phyloP scores from a whole-genome alignment of 1,284 basidiomycete genomes.

The Pascua sp. region DNA sequence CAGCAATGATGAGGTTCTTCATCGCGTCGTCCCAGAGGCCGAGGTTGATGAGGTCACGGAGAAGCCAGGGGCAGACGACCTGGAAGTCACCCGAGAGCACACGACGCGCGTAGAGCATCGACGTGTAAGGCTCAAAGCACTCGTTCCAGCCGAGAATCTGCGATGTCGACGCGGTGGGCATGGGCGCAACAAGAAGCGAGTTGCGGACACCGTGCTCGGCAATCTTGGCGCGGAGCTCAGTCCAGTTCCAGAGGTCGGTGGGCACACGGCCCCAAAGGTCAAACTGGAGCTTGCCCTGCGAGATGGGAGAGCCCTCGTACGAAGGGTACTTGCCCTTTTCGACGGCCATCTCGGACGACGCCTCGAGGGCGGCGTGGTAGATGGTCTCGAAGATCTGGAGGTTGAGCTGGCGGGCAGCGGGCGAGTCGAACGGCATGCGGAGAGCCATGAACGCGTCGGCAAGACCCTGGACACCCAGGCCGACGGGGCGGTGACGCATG shows the following conservation, averaged over 20 bases:
- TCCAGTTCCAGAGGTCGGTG: constrained; percentile 94
- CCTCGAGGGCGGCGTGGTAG: constrained; percentile 92
- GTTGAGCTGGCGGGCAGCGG: constrained; percentile 83
- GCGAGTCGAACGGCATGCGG: constrained; percentile 91
- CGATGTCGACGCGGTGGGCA: constrained; percentile 98
- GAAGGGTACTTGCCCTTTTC: constrained; percentile 83
- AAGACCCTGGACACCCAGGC: constrained; percentile 95
- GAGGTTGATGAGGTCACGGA: constrained; percentile 92
- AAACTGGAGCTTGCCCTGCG: constrained; percentile 84
- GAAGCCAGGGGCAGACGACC: constrained; percentile 96
- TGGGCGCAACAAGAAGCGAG: constrained; percentile 90
- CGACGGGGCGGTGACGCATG: constrained; percentile 96
- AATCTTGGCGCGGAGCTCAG: constrained; percentile 80
- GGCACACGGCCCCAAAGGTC: constrained; percentile 95
- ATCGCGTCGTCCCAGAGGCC: constrained; percentile 97
- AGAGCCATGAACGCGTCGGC: constrained; percentile 98
- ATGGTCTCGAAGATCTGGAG: constrained; percentile 98
- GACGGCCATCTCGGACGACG: constrained; percentile 83
- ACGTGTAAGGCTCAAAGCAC: constrained; percentile 60
- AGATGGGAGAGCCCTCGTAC: constrained; percentile 86
- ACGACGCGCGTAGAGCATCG: constrained; percentile 98
- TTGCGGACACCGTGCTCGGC: constrained; percentile 83
- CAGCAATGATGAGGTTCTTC: constrained; percentile 99
- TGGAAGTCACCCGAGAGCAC: constrained; percentile 99
- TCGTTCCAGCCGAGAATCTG: constrained; percentile 99